Base-by-base conservation (phyloP, 1,284 basidiomycete genomes). In the Pseudozyma sp. region DNA sequence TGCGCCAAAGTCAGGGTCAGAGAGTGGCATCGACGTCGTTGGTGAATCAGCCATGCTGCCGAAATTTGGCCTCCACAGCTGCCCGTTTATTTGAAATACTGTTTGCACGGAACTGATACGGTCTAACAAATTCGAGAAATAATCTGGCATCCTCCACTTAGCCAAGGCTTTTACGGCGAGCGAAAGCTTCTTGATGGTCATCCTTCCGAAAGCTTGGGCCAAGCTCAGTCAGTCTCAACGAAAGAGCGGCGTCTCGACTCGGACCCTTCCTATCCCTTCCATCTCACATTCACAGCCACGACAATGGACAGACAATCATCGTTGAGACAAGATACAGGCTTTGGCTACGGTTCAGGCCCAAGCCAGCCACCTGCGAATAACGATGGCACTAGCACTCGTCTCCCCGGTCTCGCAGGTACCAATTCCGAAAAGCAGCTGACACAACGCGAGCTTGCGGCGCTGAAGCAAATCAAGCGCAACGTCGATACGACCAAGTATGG, bases 351-450 rank as follows among this genome's bases (percentile, higher is more conserved):
- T 6, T 31, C 25, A 31, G 25, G 25, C 6, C 6, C 25, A 31
- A 6, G 25, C 25, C 25, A 31, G 25, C 25, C 42, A 16, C 16
- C 34, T 14, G 4, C 43, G n/a, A 56, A 9, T 19, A 36, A n/a
- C 13, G 12, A 25, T 31, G 39, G 25, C 44, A 47, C 45, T 18
- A 45, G 47, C 38, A 65, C 65, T 9, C 52, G 57, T n/a, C 71
- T 70, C 3, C 71, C 59, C 12, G 72, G 67, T 13, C 56, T 70
- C 1, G 59, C 64, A 5, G 71, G 71, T 38, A 70, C 71, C 34
- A 55, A 74, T 40, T 65, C 67, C 19, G 69, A 71, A 40, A 72
- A 63, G 53, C 69, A 72, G 43, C 69, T 76, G 3, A 76, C 73
- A 1, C 73, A 57, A 16, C 69, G 65, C 49, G 73, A 76, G 51